Evolutionary conservation across 1,284 basidiomycete species (phyloP).

Genomic region (Marasmius oreades): DNA sequence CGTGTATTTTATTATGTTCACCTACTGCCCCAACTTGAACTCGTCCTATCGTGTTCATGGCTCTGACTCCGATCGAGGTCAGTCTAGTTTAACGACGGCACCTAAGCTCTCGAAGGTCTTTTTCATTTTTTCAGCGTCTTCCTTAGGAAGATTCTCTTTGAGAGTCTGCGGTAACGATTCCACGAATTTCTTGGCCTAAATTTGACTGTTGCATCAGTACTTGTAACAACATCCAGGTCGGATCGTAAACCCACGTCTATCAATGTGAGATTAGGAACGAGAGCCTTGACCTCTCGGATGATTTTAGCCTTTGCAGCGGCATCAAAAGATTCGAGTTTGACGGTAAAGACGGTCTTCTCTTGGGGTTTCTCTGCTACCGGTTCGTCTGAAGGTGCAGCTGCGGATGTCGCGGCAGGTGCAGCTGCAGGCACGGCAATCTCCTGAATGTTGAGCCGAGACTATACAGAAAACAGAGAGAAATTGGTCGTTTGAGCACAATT

Average conservation of each 20-base stretch:
- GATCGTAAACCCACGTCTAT: slow-evolving; percentile 74
- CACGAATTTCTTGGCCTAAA: slow-evolving; percentile 98
- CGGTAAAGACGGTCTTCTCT: slow-evolving; percentile 97
- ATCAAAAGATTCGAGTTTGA: slow-evolving; percentile 93
- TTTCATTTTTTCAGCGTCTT: slow-evolving; percentile 97
- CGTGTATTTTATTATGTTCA: background rate
- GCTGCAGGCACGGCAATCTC: slow-evolving; percentile 94
- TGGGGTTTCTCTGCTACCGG: slow-evolving; percentile 91
- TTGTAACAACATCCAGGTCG: slow-evolving; percentile 19
- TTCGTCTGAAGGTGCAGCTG: slow-evolving; percentile 59
- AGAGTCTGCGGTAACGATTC: slow-evolving; percentile 92
- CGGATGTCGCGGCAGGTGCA: slow-evolving; percentile 53
- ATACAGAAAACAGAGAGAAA: background rate
- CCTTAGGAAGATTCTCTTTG: slow-evolving; percentile 96
- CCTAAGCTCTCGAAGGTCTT: slow-evolving; percentile 88
- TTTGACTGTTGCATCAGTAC: slow-evolving; percentile 9
- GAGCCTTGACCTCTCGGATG: slow-evolving; percentile 96
- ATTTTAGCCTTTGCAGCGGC: slow-evolving; percentile 92
- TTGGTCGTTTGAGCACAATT: slow-evolving; percentile 1
- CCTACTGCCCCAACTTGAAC: background rate
- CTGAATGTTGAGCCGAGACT: slow-evolving; percentile 95
- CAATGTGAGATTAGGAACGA: slow-evolving; percentile 92
- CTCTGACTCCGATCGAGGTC: slow-evolving; percentile 23
- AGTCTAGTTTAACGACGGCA: slow-evolving; percentile 84
- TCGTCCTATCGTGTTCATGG: background rate